phyloP scores from a whole-genome alignment of 345 rosid species.

The Arabis hirsuta region DNA sequence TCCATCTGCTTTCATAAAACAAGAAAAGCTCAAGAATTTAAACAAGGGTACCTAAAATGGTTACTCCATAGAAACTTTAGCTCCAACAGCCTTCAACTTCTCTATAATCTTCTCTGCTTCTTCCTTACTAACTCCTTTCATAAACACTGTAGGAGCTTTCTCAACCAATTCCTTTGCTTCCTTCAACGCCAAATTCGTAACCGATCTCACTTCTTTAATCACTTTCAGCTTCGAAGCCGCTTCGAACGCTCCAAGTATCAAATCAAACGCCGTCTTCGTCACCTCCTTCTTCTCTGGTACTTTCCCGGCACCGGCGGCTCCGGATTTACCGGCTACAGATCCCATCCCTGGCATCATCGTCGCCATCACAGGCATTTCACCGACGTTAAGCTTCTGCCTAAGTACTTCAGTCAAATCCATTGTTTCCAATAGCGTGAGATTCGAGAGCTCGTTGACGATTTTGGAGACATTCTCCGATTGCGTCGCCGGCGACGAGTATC shows the following conservation, averaged over 20 bases:
- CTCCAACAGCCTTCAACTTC: constrained; percentile 87
- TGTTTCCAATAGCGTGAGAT: constrained; percentile 74
- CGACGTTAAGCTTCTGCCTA: constrained; percentile 59
- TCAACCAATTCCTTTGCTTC: constrained; percentile 98
- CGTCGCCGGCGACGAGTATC: constrained; percentile 36
- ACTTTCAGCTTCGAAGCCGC: constrained; percentile 80
- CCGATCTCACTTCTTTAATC: constrained; percentile 86
- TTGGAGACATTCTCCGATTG: constrained; percentile 56
- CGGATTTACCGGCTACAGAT: constrained; percentile 51
- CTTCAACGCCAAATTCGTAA: constrained; percentile 84
- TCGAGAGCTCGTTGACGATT: constrained; percentile 70
- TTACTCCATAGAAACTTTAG: constrained; percentile 86
- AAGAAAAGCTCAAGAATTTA: not conserved
- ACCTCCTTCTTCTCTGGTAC: constrained; percentile 58
- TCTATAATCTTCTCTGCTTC: constrained; percentile 84
- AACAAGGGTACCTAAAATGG: constrained; percentile 25
- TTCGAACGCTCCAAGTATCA: constrained; percentile 84
- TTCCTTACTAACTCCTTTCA: constrained; percentile 88
- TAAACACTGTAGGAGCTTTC: constrained; percentile 80
- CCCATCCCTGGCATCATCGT: constrained; percentile 95
- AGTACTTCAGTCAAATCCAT: constrained; percentile 73
- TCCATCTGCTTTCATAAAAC: not conserved
- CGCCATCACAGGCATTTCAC: constrained; percentile 84
- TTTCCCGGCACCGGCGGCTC: constrained; percentile 47
- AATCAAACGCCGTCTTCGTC: constrained; percentile 74